Base-by-base conservation (phyloP, 2,329 filamentous ascomycete genomes). In the Penicillium sp. region DNA sequence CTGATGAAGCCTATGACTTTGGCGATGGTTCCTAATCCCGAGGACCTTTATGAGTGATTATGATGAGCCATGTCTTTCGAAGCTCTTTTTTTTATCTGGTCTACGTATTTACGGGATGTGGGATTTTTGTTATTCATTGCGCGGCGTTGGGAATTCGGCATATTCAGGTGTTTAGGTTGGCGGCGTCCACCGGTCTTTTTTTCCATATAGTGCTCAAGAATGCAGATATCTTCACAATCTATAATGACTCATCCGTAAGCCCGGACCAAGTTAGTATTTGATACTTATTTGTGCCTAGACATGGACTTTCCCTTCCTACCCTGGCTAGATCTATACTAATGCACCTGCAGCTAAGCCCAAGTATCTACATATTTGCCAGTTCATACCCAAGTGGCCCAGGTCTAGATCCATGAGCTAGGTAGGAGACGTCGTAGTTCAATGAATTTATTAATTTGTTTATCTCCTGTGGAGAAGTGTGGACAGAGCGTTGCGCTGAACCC, bases 401-500 rank as follows among this genome's bases (percentile, higher is more conserved):
- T 20, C 43, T 18, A 45, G 43, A 25, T n/a, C 6, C 12, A 43
- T 15, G 9, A 23, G 23, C 15, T 25, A 44, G 11, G 41, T 25
- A 44, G 11, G 41, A 15, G 2, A 25, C 7, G 5, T 15, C 3
- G 20, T 26, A 5, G 4, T 12, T 44, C 27, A 25, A 25, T 14
- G 15, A 1, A 26, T 6, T 35, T n/a, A 43, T n/a, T 18, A 26
- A 25, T 26, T 3, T n/a, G 1, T 15, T 51, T 6, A 15, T 15
- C 1, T 6, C 29, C 29, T 6, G 12, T 15, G 12, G 14, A 31
- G 4, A 8, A 8, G 9, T n/a, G 40, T n/a, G 41, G 29, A 26
- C 47, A 47, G 15, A 49, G 53, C 0, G 73, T 79, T 4, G 76
- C 80, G 53, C 56, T 83, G 12, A 73, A 79, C 43, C 75, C 23